Percentiles rank a stretch among this genome's conserved stretches.
Conservation (phyloP, 2,329 filamentous ascomycete species). For the Rutstroemia sydowiana region DNA sequence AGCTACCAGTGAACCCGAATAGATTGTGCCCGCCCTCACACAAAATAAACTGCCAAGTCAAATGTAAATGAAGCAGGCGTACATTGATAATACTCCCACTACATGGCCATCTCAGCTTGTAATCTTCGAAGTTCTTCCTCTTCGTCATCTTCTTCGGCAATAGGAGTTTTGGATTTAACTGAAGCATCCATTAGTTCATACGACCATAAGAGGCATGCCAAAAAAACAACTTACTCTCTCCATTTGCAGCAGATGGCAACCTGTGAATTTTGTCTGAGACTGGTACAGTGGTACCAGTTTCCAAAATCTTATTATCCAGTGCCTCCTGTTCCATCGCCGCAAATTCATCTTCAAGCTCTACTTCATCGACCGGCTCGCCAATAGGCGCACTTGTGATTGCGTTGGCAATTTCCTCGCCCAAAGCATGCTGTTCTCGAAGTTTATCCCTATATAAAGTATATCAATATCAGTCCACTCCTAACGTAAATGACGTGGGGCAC, state of each 20-base stretch:
- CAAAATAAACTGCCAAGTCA: constrained; percentile 16
- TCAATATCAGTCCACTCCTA: constrained; percentile 27
- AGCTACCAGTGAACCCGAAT: constrained; percentile 22
- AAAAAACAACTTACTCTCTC: constrained; percentile 58
- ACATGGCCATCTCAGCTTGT: constrained; percentile 97
- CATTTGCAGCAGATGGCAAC: constrained; percentile 66
- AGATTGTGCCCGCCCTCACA: constrained; percentile 20
- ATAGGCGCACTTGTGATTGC: constrained; percentile 69
- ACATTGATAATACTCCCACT: constrained; percentile 6
- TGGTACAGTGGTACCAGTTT: constrained; percentile 70
- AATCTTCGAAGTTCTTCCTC: constrained; percentile 89
- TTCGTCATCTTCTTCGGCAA: constrained; percentile 79
- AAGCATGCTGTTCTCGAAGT: constrained; percentile 82
- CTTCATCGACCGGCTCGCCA: constrained; percentile 70
- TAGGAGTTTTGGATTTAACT: constrained; percentile 46
- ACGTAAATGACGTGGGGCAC: constrained; percentile 32
- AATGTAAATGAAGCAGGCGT: constrained; percentile 14
- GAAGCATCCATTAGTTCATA: constrained; percentile 13
- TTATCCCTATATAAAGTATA: constrained; percentile 57
- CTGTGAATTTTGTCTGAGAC: constrained; percentile 70
- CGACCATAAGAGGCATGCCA: not conserved
- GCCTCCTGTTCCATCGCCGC: constrained; percentile 84
- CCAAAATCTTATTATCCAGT: constrained; percentile 88
- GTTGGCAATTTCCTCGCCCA: constrained; percentile 86
- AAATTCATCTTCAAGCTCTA: constrained; percentile 78